Evolutionary conservation across 2,329 filamentous ascomycete species (phyloP).

Genomic region (Pseudogymnoascus sp.): DNA sequence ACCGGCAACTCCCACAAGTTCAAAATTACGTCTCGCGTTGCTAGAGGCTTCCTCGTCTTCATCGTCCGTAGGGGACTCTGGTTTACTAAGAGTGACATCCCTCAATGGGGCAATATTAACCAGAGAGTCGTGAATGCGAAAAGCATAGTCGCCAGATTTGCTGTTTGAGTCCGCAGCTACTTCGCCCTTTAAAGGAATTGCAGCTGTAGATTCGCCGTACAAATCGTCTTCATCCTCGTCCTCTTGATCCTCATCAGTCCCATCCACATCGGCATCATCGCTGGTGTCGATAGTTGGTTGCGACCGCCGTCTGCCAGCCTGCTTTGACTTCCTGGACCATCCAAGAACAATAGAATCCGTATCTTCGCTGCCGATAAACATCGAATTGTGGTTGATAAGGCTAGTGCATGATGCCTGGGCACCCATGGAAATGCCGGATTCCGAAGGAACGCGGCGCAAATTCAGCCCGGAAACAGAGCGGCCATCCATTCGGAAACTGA

Average conservation of each 20-base stretch:
- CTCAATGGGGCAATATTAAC: slow-evolving; percentile 73
- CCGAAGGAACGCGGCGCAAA: slow-evolving; percentile 59
- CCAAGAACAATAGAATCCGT: slow-evolving; percentile 75
- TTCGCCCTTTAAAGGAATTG: slow-evolving; percentile 33
- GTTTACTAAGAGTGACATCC: slow-evolving; percentile 63
- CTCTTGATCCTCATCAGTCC: slow-evolving; percentile 47
- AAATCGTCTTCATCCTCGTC: slow-evolving; percentile 50
- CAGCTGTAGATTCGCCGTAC: slow-evolving; percentile 46
- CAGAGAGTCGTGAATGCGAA: slow-evolving; percentile 70
- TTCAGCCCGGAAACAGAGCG: slow-evolving; percentile 81
- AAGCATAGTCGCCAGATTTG: slow-evolving; percentile 59
- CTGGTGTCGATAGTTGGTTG: slow-evolving; percentile 44
- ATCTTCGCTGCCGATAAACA: slow-evolving; percentile 84
- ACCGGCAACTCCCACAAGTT: slow-evolving; percentile 55
- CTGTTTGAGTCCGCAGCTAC: slow-evolving; percentile 29
- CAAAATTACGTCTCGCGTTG: slow-evolving; percentile 49
- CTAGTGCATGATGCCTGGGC: slow-evolving; percentile 62
- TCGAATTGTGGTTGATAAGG: slow-evolving; percentile 55
- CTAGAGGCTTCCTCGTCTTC: slow-evolving; percentile 38
- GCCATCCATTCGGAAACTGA: slow-evolving; percentile 83
- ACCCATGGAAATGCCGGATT: slow-evolving; percentile 56
- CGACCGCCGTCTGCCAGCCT: slow-evolving; percentile 55
- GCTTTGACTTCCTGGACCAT: slow-evolving; percentile 63
- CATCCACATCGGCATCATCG: slow-evolving; percentile 46
- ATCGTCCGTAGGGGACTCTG: slow-evolving; percentile 36